Evolutionary conservation across 768 basidiomycete genomes (phyloP), one percentile per base, ranked within the genome.

Genomic region (button mushroom (Agaricus bisporus)): DNA sequence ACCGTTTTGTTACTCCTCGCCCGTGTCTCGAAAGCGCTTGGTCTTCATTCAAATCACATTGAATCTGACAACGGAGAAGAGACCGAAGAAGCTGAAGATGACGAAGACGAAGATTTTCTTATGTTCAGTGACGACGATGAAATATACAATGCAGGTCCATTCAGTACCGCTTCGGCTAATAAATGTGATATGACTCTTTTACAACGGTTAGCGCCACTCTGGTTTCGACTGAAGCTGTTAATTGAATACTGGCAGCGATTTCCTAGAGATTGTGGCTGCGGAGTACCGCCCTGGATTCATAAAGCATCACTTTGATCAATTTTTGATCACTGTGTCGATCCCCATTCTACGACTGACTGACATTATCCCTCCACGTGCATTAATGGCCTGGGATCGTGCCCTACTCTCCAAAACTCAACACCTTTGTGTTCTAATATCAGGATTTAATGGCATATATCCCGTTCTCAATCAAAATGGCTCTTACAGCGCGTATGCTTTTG

Each of bases 341-440:
- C 80, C 83, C 10, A 73, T 79, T 38, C 68, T 82, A 54, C 67
- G 59, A 9, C 72, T 85, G 10, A 72, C 80, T 12, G 59, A 73
- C 11, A 73, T 70, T 47, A 80, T 86, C 20, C 76, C 84, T 10
- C 75, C 83, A 3, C 80, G 81, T 36, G 85, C 85, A 9, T 69
- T 89, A 29, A 78, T 86, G 66, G 85, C 86, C 20, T 89, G 87
- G 87, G 87, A 89, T 60, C 72, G 79, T 12, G 77, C 77, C 8
- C 74, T 88, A 5, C 72, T 88, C 18, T 72, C 79, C 4, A 73
- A 75, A 28, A 68, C 76, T 11, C 78, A 79, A 18, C 73, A 86
- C 66, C 70, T 89, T 44, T 80, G 79, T 5, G 74, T 88, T n/a
- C 73, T 88, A 25, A 79, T 88, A 14, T 79, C 79, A 15, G 80